Evolutionary conservation across 1,139 yeast species (phyloP).

Genomic region (Meyerozyma carpophila): DNA sequence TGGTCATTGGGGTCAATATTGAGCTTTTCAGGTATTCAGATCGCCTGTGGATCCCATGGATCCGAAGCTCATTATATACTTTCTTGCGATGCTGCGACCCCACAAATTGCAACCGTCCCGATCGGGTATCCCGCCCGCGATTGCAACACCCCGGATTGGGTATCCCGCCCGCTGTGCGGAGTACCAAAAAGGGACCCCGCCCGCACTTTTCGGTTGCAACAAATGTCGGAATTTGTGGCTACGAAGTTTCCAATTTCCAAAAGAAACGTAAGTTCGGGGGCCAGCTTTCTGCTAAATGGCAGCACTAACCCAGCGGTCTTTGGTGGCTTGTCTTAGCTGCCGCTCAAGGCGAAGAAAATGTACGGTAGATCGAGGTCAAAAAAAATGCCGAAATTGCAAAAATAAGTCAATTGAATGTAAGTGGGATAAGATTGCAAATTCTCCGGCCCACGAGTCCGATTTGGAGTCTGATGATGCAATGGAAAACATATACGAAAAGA

Average conservation of each 20-base stretch:
- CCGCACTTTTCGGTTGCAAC: too few relatives aligned
- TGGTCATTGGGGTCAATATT: too few relatives aligned
- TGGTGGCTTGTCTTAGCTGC: slow-evolving; percentile 15
- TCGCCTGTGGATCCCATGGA: neutral
- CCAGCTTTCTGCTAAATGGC: too few relatives aligned
- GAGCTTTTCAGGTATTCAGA: neutral
- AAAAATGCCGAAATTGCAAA: slow-evolving; percentile 10
- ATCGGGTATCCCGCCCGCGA: slow-evolving; percentile 5
- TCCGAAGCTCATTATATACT: neutral
- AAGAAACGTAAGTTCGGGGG: slow-evolving; percentile 3
- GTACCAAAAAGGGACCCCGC: too few relatives aligned
- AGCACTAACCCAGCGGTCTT: slow-evolving; percentile 6
- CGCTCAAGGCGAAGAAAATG: slow-evolving; percentile 14
- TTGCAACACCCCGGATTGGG: neutral
- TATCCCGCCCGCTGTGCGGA: neutral
- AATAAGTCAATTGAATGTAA: slow-evolving; percentile 6
- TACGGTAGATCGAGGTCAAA: slow-evolving; percentile 3
- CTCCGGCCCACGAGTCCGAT: neutral
- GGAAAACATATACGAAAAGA: slow-evolving; percentile 12
- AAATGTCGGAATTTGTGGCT: neutral
- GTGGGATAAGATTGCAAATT: slow-evolving; percentile 2
- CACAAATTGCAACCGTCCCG: slow-evolving; percentile 2
- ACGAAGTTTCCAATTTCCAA: slow-evolving; percentile 3
- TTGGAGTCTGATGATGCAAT: slow-evolving; percentile 2
- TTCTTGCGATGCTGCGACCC: neutral